Evolutionary conservation across 257 asterid species (phyloP).

Genomic region (Rhazya stricta): DNA sequence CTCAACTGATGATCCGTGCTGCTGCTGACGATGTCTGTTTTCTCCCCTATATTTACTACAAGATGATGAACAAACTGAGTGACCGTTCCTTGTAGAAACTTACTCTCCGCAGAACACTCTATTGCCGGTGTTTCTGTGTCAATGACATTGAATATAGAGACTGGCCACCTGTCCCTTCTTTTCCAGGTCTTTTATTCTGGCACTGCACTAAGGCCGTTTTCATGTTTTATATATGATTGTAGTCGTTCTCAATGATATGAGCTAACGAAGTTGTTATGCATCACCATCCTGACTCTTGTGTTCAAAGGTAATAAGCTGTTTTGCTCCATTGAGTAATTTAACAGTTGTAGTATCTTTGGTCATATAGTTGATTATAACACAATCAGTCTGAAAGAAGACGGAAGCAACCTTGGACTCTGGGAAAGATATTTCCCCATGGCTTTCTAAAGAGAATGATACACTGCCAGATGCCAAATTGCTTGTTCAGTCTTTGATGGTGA

Average conservation of each 20-base stretch:
- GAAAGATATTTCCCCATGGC: neutral
- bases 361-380: neutral
- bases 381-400: neutral
- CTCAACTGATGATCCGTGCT: constrained; percentile 20
- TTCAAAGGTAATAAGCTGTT: neutral
- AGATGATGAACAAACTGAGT: constrained; percentile 14
- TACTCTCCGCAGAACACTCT: constrained; percentile 13
- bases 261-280: neutral
- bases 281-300: neutral
- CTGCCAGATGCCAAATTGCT: neutral
- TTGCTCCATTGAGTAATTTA: neutral
- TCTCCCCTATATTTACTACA: constrained; percentile 7
- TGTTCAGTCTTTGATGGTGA: neutral
- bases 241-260: too few species aligned
- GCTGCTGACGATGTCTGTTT: constrained; percentile 17
- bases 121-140: constrained; percentile 15
- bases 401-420: neutral
- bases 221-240: neutral
- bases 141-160: constrained; percentile 7
- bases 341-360: neutral
- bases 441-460: neutral
- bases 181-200: neutral
- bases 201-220: neutral
- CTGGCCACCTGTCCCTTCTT: neutral
- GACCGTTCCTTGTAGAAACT: constrained; percentile 10